Evolutionary conservation across 768 basidiomycete genomes (phyloP).

Genomic region (Leccinellum rugosiceps): DNA sequence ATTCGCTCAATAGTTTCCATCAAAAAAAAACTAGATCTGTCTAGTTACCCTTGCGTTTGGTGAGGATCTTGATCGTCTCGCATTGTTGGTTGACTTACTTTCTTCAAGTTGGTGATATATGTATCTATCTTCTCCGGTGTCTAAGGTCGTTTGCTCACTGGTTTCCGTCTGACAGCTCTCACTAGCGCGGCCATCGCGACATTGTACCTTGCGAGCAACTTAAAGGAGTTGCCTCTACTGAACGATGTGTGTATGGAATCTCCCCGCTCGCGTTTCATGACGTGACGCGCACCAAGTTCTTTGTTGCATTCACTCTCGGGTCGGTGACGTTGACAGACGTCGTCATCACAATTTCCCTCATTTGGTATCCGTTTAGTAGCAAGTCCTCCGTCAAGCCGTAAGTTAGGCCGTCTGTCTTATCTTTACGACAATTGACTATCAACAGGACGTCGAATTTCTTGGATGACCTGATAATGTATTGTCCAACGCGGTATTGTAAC

Average conservation of each 20-base stretch:
- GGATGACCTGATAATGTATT: slow-evolving; percentile 10
- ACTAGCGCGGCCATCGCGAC: neutral
- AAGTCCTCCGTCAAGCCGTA: slow-evolving; percentile 6
- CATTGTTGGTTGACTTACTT: neutral
- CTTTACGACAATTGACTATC: neutral
- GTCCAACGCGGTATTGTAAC: slow-evolving; percentile 13
- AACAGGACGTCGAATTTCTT: slow-evolving; percentile 3
- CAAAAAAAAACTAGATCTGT: neutral
- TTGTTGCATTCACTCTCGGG: slow-evolving; percentile 8
- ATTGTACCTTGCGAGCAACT: neutral
- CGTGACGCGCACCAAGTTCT: slow-evolving; percentile 1
- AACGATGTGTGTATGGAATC: slow-evolving; percentile 2
- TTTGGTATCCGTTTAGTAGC: slow-evolving; percentile 2
- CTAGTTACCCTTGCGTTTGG: slow-evolving; percentile 6
- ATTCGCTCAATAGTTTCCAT: neutral
- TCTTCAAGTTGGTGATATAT: slow-evolving; percentile 4
- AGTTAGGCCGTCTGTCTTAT: neutral
- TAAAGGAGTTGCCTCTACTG: neutral
- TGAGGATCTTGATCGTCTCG: neutral
- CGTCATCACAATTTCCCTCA: slow-evolving; percentile 13
- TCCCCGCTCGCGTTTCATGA: neutral
- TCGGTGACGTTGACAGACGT: slow-evolving; percentile 15
- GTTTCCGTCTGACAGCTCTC: neutral
- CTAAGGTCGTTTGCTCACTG: neutral
- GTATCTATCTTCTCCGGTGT: neutral